Conservation (phyloP, 2,329 filamentous ascomycete genomes). For the Cladosporium sp. region DNA sequence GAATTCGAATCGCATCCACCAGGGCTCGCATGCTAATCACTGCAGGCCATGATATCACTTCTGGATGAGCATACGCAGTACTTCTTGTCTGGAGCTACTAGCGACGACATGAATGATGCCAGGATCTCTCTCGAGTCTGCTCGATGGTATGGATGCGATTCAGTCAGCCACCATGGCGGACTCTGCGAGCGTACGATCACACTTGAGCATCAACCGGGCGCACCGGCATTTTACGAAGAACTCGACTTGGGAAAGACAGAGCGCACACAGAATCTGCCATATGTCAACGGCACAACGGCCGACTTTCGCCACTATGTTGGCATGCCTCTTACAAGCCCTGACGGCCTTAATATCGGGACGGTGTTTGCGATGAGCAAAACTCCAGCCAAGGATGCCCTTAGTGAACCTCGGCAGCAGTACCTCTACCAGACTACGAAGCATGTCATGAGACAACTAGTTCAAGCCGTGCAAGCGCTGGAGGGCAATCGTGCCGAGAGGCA, state of each 20-base stretch:
- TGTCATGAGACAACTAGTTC: conserved; percentile 6
- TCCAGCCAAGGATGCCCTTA: not conserved
- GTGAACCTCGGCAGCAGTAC: not conserved
- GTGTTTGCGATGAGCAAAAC: not conserved
- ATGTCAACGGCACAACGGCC: not conserved
- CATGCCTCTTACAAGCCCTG: not conserved
- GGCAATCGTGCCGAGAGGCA: not conserved
- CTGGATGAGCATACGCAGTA: not conserved
- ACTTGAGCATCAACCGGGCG: no score
- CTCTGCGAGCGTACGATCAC: conserved; percentile 16
- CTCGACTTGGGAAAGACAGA: not conserved
- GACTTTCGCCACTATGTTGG: not conserved
- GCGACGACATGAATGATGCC: not conserved
- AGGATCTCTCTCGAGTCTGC: not conserved
- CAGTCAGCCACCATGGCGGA: conserved; percentile 9
- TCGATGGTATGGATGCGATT: conserved; percentile 16
- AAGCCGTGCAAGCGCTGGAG: conserved; percentile 8
- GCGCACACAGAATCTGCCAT: not conserved
- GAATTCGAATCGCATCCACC: no score
- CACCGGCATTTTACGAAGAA: no score
- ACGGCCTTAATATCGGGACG: not conserved
- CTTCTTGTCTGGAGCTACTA: not conserved
- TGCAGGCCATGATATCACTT: no score
- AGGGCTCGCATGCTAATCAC: no score
- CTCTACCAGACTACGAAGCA: not conserved